Evolutionary conservation across 176 grass and related monocot species (phyloP).

Genomic region (Ananas comosus): DNA sequence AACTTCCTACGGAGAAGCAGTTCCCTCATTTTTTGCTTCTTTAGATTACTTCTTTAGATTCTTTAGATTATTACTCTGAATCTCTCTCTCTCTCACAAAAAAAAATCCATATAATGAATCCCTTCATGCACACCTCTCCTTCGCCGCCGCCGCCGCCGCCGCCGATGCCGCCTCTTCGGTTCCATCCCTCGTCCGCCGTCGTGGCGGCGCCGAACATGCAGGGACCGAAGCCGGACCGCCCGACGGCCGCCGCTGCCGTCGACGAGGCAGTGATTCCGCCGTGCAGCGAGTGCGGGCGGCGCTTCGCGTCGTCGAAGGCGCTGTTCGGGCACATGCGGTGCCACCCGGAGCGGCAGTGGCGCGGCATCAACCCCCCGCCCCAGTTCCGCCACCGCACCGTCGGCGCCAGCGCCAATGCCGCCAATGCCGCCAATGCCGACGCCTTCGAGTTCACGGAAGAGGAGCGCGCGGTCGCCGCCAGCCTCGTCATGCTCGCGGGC

Average conservation of each 20-base stretch:
- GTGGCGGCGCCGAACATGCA: too few relatives aligned
- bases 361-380: constrained; percentile 31
- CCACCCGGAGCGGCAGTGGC: constrained; percentile 44
- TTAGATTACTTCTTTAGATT: too few relatives aligned
- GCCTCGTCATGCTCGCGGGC: background rate
- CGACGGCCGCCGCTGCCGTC: background rate
- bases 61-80: too few relatives aligned
- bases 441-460: background rate
- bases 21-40: too few relatives aligned
- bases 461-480: background rate
- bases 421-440: background rate
- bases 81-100: too few relatives aligned
- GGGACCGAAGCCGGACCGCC: constrained; percentile 2
- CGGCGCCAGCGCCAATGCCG: background rate
- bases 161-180: too few relatives aligned
- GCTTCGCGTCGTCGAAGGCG: constrained; percentile 37
- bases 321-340: constrained; percentile 48
- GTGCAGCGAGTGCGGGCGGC: constrained; percentile 38
- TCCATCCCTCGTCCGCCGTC: too few relatives aligned
- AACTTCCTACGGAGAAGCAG: too few relatives aligned
- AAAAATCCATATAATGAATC: too few relatives aligned
- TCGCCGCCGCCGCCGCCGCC: too few relatives aligned
- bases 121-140: too few relatives aligned
- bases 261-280: background rate
- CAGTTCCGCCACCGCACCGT: background rate